Base-by-base conservation (phyloP, 345 rosid species). In the Rhizophora apiculata region DNA sequence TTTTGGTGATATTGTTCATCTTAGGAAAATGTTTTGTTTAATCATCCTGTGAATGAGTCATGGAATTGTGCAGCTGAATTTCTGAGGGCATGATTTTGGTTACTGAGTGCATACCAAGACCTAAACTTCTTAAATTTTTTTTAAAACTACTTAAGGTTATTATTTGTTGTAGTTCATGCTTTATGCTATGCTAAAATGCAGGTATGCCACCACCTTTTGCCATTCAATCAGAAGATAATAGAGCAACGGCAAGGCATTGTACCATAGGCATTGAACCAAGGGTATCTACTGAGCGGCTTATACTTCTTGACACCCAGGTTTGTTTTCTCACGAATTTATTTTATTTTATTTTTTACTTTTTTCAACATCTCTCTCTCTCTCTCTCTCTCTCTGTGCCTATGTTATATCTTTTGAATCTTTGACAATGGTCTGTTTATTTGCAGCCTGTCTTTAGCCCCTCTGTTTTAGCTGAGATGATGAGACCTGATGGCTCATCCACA, bases 251-350 rank as follows among this genome's bases (percentile, higher is more conserved):
- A 32, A 89, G 80, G 80, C 97, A 91, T 72, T 88, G 88, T 69
- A 88, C 88, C 26, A 62, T 77, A 2, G 95, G 95, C 64, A 89
- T 89, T 68, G 97, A 91, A 72, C 92, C 95, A 10, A 85, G 97
- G 74, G 80, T 89, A 80, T 87, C 97, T 37, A 77, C 89, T 43
- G 89, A 91, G 71, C 82, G 97, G 54, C 79, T 87, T 62, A 85
- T 91, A 43, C 95, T 90, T 74, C 96, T 90, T 24, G 96, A 90
- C 77, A 83, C 86, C 20, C 96, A 85, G 93, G 96, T 86, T 78
- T 74, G 73, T 15, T 60, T 22, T 43, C n/a, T 30, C 32, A 13
- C 6, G 13, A 32, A 7, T 58, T 59, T 60, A 43, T 56, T 22
- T 59, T 76, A 19, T 70, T 15, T 34, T 34, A 11, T 4, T 9